These are phyloP conservation scores for Basipetospora chlamydospora DNA, from an alignment of 2,329 filamentous ascomycete species.

Conservation along the genomic window DNA sequence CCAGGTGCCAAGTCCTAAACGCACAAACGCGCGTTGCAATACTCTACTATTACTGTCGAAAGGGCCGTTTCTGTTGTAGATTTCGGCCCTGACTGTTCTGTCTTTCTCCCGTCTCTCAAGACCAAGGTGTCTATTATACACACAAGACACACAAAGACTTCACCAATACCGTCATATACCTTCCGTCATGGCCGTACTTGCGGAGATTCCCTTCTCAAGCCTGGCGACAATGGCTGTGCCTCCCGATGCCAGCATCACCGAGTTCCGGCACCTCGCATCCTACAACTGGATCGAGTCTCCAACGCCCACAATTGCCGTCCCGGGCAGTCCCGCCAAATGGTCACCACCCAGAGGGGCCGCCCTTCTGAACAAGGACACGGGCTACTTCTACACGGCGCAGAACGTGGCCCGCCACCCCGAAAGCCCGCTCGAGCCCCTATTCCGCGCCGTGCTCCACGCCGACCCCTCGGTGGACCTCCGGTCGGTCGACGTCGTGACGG, in stretches of 20 bases:
- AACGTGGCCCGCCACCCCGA: conserved; percentile 28
- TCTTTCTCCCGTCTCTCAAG: too few species aligned
- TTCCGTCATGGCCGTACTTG: too few species aligned
- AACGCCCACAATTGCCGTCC: conserved; percentile 27
- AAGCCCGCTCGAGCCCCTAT: conserved; percentile 30
- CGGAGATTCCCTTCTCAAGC: background rate
- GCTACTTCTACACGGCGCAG: conserved; percentile 26
- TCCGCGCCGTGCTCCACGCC: conserved; percentile 24
- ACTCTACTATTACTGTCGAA: too few species aligned
- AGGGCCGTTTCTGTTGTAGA: too few species aligned
- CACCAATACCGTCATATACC: too few species aligned
- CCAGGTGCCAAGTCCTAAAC: too few species aligned
- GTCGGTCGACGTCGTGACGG: conserved; percentile 25
- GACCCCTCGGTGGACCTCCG: conserved; percentile 24
- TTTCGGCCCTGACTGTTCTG: too few species aligned
- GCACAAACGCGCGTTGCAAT: too few species aligned
- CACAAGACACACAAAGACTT: too few species aligned
- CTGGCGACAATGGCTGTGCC: background rate
- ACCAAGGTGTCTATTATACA: too few species aligned
- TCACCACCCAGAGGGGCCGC: conserved; percentile 15
- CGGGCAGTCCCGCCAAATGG: conserved; percentile 26
- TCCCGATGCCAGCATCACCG: conserved; percentile 16
- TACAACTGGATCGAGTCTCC: conserved; percentile 33
- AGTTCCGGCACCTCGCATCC: conserved; percentile 26
- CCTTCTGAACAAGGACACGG: conserved; percentile 25